These are phyloP conservation scores for Symmetrospora coprosmae DNA, from an alignment of 768 basidiomycete genomes.

Conservation along the genomic window DNA sequence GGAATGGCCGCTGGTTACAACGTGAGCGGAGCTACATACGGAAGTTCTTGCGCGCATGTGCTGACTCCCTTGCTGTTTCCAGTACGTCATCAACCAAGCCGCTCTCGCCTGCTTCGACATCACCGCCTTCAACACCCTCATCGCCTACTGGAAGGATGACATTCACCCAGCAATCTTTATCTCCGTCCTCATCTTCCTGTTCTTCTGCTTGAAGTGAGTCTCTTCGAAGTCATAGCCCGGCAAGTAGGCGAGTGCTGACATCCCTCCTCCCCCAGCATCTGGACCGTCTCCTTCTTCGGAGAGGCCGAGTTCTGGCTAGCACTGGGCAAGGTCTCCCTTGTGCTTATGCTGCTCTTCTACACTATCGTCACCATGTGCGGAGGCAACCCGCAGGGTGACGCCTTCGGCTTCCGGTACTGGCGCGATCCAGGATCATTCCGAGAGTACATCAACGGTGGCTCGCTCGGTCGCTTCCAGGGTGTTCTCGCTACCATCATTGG, in stretches of 20 bases:
- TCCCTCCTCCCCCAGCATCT: too few relatives aligned
- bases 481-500: conserved; percentile 17
- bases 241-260: too few relatives aligned
- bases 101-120: conserved; percentile 24
- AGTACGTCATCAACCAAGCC: neutral
- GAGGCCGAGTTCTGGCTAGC: conserved; percentile 50
- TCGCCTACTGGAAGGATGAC: conserved; percentile 19
- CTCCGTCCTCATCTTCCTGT: conserved; percentile 3
- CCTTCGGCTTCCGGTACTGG: conserved; percentile 47
- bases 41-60: neutral
- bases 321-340: conserved; percentile 44
- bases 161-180: conserved; percentile 20
- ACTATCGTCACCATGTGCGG: conserved; percentile 52
- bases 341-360: conserved; percentile 43
- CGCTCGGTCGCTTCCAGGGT: conserved; percentile 23
- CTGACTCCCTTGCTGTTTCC: neutral
- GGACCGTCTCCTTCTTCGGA: conserved; percentile 21
- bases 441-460: conserved; percentile 16
- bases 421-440: conserved; percentile 30
- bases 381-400: conserved; percentile 47
- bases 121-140: conserved; percentile 16
- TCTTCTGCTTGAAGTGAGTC: conserved; percentile 18
- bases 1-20: conserved; percentile 22
- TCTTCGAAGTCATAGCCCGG: too few relatives aligned
- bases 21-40: neutral